Percentiles rank a stretch among this genome's conserved stretches.
Conservation (phyloP, 345 rosid species). For the Nephelium lappaceum region DNA sequence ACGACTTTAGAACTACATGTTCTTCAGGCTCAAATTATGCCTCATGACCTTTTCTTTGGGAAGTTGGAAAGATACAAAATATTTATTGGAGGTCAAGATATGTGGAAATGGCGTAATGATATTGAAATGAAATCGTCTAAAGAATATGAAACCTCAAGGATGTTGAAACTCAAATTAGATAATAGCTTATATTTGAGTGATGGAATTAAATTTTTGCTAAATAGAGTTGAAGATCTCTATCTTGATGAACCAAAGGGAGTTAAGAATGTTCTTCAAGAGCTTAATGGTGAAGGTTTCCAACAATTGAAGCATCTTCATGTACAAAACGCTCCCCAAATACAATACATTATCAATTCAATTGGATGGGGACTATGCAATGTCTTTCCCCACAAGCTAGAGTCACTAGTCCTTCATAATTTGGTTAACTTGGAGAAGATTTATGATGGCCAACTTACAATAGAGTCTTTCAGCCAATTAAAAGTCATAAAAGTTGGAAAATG, state of each 20-base stretch:
- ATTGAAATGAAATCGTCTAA: too few relatives aligned
- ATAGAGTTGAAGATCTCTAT: constrained; percentile 13
- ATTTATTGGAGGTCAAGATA: neutral
- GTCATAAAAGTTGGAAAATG: constrained; percentile 12
- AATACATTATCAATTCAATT: neutral
- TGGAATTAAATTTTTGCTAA: constrained; percentile 3
- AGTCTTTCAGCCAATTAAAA: constrained; percentile 20
- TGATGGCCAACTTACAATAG: neutral
- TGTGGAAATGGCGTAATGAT: constrained; percentile 8
- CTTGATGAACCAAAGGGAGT: constrained; percentile 10
- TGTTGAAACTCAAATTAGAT: constrained; percentile 9
- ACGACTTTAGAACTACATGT: constrained; percentile 8
- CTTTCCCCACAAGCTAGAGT: constrained; percentile 9
- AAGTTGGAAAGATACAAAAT: neutral
- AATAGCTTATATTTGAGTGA: neutral
- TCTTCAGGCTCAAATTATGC: constrained; percentile 1
- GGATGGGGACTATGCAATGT: neutral
- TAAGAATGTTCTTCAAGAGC: constrained; percentile 3
- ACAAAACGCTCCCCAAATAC: constrained; percentile 12
- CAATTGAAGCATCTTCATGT: constrained; percentile 22
- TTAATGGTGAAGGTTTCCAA: constrained; percentile 23
- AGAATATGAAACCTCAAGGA: neutral
- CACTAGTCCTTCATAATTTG: constrained; percentile 12
- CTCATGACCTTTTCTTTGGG: neutral
- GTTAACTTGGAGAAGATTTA: constrained; percentile 20